phyloP scores from a whole-genome alignment of 768 basidiomycete species.

The Termitomyces eurrhizus region DNA sequence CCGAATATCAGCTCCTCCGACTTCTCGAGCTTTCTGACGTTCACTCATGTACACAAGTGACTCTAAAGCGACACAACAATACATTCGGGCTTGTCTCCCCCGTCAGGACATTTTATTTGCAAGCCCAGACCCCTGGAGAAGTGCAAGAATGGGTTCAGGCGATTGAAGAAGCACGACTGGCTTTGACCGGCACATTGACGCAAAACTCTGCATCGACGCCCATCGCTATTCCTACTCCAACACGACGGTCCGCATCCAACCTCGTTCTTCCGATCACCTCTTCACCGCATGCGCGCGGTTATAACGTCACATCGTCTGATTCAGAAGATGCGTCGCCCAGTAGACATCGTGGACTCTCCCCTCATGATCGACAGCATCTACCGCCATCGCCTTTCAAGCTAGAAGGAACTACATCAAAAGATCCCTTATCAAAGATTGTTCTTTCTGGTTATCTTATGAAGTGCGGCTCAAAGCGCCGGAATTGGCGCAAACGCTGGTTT shows the following conservation, averaged over 20 bases:
- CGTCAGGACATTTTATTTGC: constrained; percentile 86
- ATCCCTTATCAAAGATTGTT: constrained; percentile 69
- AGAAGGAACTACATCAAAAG: constrained; percentile 35
- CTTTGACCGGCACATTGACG: constrained; percentile 58
- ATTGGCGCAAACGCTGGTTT: constrained; percentile 98
- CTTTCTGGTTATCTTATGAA: constrained; percentile 94
- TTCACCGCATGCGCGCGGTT: constrained; percentile 44
- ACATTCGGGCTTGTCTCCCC: constrained; percentile 92
- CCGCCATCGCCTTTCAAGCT: constrained; percentile 42
- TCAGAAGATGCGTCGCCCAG: constrained; percentile 67
- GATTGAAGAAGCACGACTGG: constrained; percentile 72
- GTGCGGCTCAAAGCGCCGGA: constrained; percentile 87
- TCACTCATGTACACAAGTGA: constrained; percentile 84
- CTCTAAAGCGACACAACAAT: constrained; percentile 85
- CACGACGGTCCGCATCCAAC: constrained; percentile 22
- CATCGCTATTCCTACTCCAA: constrained; percentile 45
- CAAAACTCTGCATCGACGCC: constrained; percentile 52
- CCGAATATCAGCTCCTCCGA: constrained; percentile 89
- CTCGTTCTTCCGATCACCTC: constrained; percentile 37
- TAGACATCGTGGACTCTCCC: constrained; percentile 38
- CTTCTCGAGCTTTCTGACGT: constrained; percentile 85
- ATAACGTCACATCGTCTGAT: constrained; percentile 70
- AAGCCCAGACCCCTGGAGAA: constrained; percentile 68
- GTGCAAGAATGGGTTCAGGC: constrained; percentile 80
- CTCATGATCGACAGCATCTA: constrained; percentile 38